Base-by-base conservation (phyloP, 2,329 filamentous ascomycete genomes). In the Xylaria sp. region DNA sequence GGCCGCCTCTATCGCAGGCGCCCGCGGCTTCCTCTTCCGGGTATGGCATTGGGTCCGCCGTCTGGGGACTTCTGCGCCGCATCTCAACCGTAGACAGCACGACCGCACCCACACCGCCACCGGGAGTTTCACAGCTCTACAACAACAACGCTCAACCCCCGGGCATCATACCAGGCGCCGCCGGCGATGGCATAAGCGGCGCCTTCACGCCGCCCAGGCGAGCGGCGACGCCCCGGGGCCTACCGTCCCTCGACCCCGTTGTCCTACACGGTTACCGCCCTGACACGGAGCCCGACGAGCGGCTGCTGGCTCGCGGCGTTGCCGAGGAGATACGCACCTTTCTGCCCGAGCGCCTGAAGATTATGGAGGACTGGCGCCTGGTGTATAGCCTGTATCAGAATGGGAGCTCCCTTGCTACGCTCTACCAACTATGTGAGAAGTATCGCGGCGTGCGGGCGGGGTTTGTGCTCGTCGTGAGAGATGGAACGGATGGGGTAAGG, bases 291-390 rank as follows among this genome's bases (percentile, higher is more conserved):
- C 75, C 82, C 20, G 86, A 85, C 43, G 90, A 89, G 56, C 87
- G 89, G 73, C 84, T 98, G 62, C 85, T 99, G 65, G 91, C 87
- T 20, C 83, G 85, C 59, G 87, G 90, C 12, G 84, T 98, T 36
- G 96, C 95, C 2, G 96, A 98, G 82, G 96, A 98, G 83, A 97
- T 98, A 66, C 88, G 96, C 57, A 88, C 97, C 48, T 90, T 98
- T 76, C 84, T 98, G 25, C 96, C 96, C 0, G 90, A 97, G 73
- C 87, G 96, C 58, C 82, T 98, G 69, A 93, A 97, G 80, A 89
- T 99, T 54, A 89, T 91, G 69, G 94, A 98, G 74, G 89, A 91
- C 70, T 99, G 96, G 96, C 87, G 86, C 63, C 83, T 98, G 60
- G 87, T 91, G 46, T 99, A 98, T 82, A 97, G 93, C 73, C 85